A percentile compares a stretch with the other conserved stretches of the same genome.
Conservation (phyloP, 2,329 filamentous ascomycete genomes). For the Verticillium longisporum region DNA sequence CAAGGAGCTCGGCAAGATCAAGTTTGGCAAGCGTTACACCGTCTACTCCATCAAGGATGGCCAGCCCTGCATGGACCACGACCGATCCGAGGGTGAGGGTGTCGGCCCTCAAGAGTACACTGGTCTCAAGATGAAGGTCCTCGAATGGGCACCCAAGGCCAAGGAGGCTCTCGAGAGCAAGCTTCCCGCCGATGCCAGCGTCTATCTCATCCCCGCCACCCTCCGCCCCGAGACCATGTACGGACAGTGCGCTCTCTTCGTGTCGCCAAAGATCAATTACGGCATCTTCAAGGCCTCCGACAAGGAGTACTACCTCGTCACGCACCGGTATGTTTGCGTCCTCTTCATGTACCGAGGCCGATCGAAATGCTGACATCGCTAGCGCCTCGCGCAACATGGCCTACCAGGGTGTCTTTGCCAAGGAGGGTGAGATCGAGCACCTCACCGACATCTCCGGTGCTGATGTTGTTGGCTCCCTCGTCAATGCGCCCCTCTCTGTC, state of each 20-base stretch:
- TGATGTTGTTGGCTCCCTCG: slow-evolving; percentile 78
- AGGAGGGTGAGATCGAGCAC: background rate
- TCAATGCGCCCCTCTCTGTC: slow-evolving; percentile 82
- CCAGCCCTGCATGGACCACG: slow-evolving; percentile 41
- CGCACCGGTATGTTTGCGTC: slow-evolving; percentile 47
- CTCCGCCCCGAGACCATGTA: slow-evolving; percentile 98
- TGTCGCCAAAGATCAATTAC: slow-evolving; percentile 83
- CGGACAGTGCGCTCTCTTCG: slow-evolving; percentile 92
- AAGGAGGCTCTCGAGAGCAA: slow-evolving; percentile 67
- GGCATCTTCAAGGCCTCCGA: slow-evolving; percentile 76
- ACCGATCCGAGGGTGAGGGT: slow-evolving; percentile 38
- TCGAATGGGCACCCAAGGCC: slow-evolving; percentile 79
- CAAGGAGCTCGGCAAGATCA: slow-evolving; percentile 84
- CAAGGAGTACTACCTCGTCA: slow-evolving; percentile 78
- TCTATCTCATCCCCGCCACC: slow-evolving; percentile 89
- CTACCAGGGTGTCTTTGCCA: slow-evolving; percentile 52
- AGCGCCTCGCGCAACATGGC: slow-evolving; percentile 87
- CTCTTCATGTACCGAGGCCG: too few relatives aligned
- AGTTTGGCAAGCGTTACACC: slow-evolving; percentile 88
- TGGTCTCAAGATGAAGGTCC: slow-evolving; percentile 81
- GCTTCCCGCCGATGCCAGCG: slow-evolving; percentile 68
- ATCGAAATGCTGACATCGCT: slow-evolving; percentile 11
- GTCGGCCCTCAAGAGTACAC: slow-evolving; percentile 52
- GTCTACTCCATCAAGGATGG: slow-evolving; percentile 58
- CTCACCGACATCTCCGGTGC: slow-evolving; percentile 69